Percentiles rank a stretch among this genome's conserved stretches.
phyloP scores from a whole-genome alignment of 2,329 filamentous ascomycete genomes.

The Blastomyces parvus region DNA sequence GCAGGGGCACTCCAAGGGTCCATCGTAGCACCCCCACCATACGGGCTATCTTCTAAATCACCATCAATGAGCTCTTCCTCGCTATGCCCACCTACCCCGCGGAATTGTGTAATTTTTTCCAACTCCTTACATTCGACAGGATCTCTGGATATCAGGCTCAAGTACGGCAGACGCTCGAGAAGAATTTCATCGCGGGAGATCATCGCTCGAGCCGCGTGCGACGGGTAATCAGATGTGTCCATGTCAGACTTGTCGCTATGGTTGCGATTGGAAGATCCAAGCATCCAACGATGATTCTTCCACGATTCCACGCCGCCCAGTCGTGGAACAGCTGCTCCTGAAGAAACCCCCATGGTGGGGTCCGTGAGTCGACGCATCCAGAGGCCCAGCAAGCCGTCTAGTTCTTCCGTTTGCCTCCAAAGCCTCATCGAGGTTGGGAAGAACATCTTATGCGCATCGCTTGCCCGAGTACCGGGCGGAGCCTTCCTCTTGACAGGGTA shows the following conservation, averaged over 20 bases:
- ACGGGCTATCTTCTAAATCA: slow-evolving; percentile 20
- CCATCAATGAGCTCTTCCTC: slow-evolving; percentile 38
- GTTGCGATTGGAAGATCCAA: slow-evolving; percentile 7
- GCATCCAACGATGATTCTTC: slow-evolving; percentile 16
- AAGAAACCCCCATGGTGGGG: slow-evolving; percentile 24
- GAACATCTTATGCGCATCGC: slow-evolving; percentile 78
- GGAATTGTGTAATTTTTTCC: slow-evolving; percentile 59
- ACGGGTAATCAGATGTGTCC: not conserved
- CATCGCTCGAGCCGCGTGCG: slow-evolving; percentile 23
- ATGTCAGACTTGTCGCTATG: not conserved
- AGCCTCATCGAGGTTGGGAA: slow-evolving; percentile 77
- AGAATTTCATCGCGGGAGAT: slow-evolving; percentile 39
- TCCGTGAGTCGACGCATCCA: slow-evolving; percentile 31
- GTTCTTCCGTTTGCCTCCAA: slow-evolving; percentile 75
- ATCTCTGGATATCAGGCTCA: slow-evolving; percentile 52
- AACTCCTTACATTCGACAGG: slow-evolving; percentile 45
- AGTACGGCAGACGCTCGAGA: slow-evolving; percentile 78
- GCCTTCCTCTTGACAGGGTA: slow-evolving; percentile 63
- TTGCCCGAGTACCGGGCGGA: slow-evolving; percentile 27
- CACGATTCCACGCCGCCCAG: slow-evolving; percentile 30
- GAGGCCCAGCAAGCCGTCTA: slow-evolving; percentile 54
- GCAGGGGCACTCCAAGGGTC: slow-evolving; percentile 12
- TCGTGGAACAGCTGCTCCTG: slow-evolving; percentile 4
- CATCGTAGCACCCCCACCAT: slow-evolving; percentile 11
- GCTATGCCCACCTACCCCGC: slow-evolving; percentile 44